Conservation (phyloP, 768 basidiomycete genomes). For the Chiua virens region DNA sequence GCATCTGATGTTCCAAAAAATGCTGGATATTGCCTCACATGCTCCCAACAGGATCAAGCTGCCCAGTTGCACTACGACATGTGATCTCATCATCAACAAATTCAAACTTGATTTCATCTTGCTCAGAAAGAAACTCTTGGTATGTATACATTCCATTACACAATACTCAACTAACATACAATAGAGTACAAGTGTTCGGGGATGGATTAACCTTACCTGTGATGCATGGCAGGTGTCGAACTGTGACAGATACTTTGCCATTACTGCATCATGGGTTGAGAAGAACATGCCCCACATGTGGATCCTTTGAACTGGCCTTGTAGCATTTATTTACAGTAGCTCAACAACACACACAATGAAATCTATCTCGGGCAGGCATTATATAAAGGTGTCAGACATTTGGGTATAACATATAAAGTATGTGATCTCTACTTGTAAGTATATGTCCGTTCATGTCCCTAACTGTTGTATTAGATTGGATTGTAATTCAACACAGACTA, state of each 20-base stretch:
- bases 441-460: neutral
- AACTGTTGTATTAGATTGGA: too few species aligned
- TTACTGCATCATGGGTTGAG: neutral
- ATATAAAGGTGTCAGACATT: too few species aligned
- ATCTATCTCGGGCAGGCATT: neutral
- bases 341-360: neutral
- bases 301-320: neutral
- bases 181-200: neutral
- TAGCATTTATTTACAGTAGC: neutral
- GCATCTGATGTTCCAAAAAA: neutral
- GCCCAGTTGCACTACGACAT: neutral
- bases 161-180: neutral
- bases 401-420: slow-evolving; percentile 52
- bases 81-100: slow-evolving; percentile 1
- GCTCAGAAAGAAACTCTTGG: slow-evolving; percentile 1
- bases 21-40: neutral
- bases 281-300: too few species aligned
- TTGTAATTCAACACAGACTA: too few species aligned
- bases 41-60: slow-evolving; percentile 5
- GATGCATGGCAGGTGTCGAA: neutral
- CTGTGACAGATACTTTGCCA: neutral
- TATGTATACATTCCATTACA: neutral
- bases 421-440: too few species aligned
- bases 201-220: neutral
- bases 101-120: slow-evolving; percentile 1